Evolutionary conservation across 2,329 filamentous ascomycete species (phyloP), one percentile per base, ranked within the genome.

Genomic region (Colletotrichum simmondsii): DNA sequence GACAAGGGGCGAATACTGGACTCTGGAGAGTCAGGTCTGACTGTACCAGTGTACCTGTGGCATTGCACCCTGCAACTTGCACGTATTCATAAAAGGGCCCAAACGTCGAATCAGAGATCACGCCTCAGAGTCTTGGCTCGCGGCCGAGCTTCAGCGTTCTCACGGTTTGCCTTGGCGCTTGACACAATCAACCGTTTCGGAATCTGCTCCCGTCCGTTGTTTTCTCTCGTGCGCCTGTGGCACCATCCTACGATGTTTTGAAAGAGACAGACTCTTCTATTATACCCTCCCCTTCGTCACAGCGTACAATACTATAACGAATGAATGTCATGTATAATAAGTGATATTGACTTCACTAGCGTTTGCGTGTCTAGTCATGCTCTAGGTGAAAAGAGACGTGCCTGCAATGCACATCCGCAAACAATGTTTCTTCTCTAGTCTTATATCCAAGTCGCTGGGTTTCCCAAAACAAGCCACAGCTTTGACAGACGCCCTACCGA

Each of bases 101-200:
- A 70, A 68, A 64, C 70, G 35, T 60, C 37, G 52, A 63, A 58
- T 62, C 53, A 32, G 26, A 26, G 53, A 49, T 19, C 42, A 49
- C 42, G 19, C 42, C 8, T 49, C 42, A 49, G 42, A 49, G 16
- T 22, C 42, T 49, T 49, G 42, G 42, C 42, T 49, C 49, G 30
- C 12, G 30, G 56, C 32, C 32, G 61, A 46, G 35, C 26, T 26
- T 30, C 52, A 19, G 54, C 61, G 32, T 65, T 53, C 28, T 66
- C 32, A 42, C 49, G 19, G 22, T 30, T 59, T 65, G 65, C 71
- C 66, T 65, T 65, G 61, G 71, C 71, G 71, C 66, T 65, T 73
- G 71, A 71, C 59, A 72, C 71, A 73, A 61, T 52, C 35, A 59
- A 42, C 30, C 49, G 67, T 73, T 73, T 73, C 67, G 71, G 35